A percentile compares a stretch with the other conserved stretches of the same genome.
Conservation (phyloP, 139 green algal species). For the Eudorina sp. region DNA sequence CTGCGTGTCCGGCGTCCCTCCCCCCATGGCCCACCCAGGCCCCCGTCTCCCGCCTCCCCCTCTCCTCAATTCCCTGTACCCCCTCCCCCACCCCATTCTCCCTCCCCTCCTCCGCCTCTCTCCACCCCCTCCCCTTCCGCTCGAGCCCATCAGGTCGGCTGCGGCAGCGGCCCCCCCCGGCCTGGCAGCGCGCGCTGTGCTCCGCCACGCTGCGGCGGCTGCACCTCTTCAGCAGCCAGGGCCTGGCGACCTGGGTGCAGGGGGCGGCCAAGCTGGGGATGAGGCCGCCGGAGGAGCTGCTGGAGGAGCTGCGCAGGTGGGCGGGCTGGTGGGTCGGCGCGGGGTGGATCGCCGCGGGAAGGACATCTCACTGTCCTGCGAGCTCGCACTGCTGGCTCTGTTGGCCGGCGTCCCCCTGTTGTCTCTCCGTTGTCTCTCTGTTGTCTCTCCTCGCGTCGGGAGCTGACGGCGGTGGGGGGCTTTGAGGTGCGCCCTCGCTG, state of each 20-base stretch:
- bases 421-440: too few species aligned
- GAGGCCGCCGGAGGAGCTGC: background rate
- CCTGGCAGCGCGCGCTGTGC: constrained; percentile 21
- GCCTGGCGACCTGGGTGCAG: background rate
- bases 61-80: background rate
- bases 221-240: constrained; percentile 30
- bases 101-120: background rate
- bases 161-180: constrained; percentile 1
- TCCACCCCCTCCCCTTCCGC: background rate
- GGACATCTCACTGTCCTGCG: too few species aligned
- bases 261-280: constrained; percentile 24
- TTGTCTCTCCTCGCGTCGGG: too few species aligned
- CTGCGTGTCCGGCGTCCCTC: background rate
- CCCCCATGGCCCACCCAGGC: background rate
- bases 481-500: too few species aligned
- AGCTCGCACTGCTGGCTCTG: too few species aligned
- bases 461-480: too few species aligned
- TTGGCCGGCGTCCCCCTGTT: too few species aligned
- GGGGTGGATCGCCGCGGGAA: too few species aligned
- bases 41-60: background rate
- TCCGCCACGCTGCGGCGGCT: constrained; percentile 6
- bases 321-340: too few species aligned
- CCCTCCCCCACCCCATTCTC: background rate
- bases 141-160: constrained; percentile 10
- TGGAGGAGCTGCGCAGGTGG: constrained; percentile 13